phyloP scores from a whole-genome alignment of 2,329 filamentous ascomycete genomes.

The Aspergillus brasiliensis region DNA sequence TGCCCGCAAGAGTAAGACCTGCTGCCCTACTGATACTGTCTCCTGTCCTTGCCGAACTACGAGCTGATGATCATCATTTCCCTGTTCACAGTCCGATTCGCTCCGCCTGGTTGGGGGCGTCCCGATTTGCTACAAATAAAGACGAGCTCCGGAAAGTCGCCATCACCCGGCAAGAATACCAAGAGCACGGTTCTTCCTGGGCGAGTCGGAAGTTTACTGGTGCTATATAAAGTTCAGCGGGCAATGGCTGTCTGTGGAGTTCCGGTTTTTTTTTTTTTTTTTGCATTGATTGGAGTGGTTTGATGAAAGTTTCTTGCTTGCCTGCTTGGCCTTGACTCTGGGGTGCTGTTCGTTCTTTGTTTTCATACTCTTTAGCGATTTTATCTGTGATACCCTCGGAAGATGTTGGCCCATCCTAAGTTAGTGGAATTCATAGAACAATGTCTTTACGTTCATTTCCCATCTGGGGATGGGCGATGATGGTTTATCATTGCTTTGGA shows the following conservation, averaged over 20 bases:
- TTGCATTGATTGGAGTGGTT: conserved; percentile 1
- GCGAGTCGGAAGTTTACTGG: conserved; percentile 69
- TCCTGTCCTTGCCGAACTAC: neutral
- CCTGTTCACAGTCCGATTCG: conserved; percentile 62
- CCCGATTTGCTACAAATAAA: conserved; percentile 69
- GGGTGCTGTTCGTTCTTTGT: no score
- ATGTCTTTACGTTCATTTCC: neutral
- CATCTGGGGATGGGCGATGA: no score
- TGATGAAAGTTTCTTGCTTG: neutral
- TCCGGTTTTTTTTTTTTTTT: no score
- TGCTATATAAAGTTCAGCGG: conserved; percentile 17
- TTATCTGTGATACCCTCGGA: conserved; percentile 18
- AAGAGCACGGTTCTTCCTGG: conserved; percentile 79
- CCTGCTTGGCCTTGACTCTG: neutral
- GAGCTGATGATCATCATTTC: conserved; percentile 10
- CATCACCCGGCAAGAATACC: conserved; percentile 88
- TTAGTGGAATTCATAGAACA: neutral
- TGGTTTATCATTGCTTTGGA: no score
- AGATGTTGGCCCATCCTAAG: neutral
- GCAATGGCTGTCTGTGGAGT: neutral
- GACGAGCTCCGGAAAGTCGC: conserved; percentile 65
- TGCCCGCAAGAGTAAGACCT: conserved; percentile 61
- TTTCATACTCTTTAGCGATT: neutral
- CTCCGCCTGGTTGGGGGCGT: conserved; percentile 84
- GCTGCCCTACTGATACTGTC: neutral